A percentile compares a stretch with the other conserved stretches of the same genome.
Evolutionary conservation across 371 early-diverging fungal species (phyloP).

Genomic region (Blakeslea trispora): DNA sequence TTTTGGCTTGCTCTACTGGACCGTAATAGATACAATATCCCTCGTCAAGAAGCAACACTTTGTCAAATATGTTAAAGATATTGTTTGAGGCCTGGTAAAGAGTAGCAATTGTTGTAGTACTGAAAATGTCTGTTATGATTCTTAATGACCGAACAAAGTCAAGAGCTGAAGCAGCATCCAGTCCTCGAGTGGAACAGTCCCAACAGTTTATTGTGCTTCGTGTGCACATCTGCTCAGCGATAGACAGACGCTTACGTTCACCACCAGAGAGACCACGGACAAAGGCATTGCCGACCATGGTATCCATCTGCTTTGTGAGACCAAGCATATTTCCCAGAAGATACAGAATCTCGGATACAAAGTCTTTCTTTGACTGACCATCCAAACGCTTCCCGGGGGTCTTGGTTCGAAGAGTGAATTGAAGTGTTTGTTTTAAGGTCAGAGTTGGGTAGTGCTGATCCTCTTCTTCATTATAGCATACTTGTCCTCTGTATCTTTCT

Average conservation of each 20-base stretch:
- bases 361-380: constrained; percentile 40
- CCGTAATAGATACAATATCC: constrained; percentile 80
- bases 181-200: constrained; percentile 88
- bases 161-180: constrained; percentile 91
- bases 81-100: constrained; percentile 72
- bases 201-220: constrained; percentile 75
- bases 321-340: constrained; percentile 71
- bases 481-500: constrained; percentile 61
- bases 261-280: constrained; percentile 87
- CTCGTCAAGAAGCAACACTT: constrained; percentile 69
- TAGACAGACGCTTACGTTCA: constrained; percentile 85
- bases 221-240: constrained; percentile 86
- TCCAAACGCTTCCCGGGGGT: constrained; percentile 61
- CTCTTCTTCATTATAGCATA: constrained; percentile 72
- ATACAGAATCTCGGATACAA: constrained; percentile 49
- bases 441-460: constrained; percentile 72
- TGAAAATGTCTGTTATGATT: constrained; percentile 62
- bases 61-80: constrained; percentile 78
- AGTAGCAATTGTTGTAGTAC: constrained; percentile 58
- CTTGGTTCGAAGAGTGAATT: constrained; percentile 66
- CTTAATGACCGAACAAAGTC: constrained; percentile 74
- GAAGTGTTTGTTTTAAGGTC: constrained; percentile 68
- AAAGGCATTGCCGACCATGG: constrained; percentile 83
- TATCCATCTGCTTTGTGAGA: constrained; percentile 73
- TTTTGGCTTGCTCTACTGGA: constrained; percentile 57